Evolutionary conservation across 495 filamentous ascomycete species (phyloP).

Genomic region (Talaromyces stipitatus): DNA sequence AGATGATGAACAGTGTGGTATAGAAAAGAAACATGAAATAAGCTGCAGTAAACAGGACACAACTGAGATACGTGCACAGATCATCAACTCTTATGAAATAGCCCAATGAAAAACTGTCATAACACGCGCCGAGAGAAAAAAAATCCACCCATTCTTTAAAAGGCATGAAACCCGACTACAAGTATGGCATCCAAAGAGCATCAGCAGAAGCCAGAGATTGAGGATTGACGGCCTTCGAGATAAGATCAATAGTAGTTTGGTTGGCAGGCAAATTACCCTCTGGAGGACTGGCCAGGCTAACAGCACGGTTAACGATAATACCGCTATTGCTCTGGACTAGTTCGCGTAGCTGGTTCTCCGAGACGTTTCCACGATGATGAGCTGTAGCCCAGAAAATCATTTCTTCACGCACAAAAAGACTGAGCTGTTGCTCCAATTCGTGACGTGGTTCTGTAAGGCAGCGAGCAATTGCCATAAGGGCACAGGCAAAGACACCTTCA

Average conservation of each 20-base stretch:
- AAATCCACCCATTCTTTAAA: background rate
- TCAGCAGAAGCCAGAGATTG: slow-evolving; percentile 76
- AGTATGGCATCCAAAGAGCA: slow-evolving; percentile 94
- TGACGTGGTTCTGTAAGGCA: slow-evolving; percentile 87
- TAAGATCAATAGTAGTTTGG: slow-evolving; percentile 90
- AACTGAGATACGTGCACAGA: slow-evolving; percentile 7
- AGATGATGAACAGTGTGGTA: background rate
- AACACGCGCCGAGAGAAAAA: background rate
- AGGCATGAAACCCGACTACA: slow-evolving; percentile 40
- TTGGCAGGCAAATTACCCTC: slow-evolving; percentile 77
- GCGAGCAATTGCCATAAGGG: slow-evolving; percentile 90
- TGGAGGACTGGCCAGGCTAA: slow-evolving; percentile 62
- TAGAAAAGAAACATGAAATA: slow-evolving; percentile 10
- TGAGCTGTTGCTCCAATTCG: slow-evolving; percentile 86
- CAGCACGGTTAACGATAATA: slow-evolving; percentile 79
- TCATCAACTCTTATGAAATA: background rate
- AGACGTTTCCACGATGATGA: slow-evolving; percentile 59
- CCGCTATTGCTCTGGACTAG: slow-evolving; percentile 84
- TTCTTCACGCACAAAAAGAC: slow-evolving; percentile 92
- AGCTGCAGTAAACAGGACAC: no score
- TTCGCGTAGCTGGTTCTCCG: slow-evolving; percentile 69
- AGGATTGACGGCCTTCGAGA: slow-evolving; percentile 79
- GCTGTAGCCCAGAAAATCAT: slow-evolving; percentile 95
- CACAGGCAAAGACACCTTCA: slow-evolving; percentile 87
- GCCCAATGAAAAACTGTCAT: background rate